A percentile compares a stretch with the other conserved stretches of the same genome.
These are phyloP conservation scores for Colletotrichum eremochloae DNA, from an alignment of 2,329 filamentous ascomycete species.

Conservation along the genomic window DNA sequence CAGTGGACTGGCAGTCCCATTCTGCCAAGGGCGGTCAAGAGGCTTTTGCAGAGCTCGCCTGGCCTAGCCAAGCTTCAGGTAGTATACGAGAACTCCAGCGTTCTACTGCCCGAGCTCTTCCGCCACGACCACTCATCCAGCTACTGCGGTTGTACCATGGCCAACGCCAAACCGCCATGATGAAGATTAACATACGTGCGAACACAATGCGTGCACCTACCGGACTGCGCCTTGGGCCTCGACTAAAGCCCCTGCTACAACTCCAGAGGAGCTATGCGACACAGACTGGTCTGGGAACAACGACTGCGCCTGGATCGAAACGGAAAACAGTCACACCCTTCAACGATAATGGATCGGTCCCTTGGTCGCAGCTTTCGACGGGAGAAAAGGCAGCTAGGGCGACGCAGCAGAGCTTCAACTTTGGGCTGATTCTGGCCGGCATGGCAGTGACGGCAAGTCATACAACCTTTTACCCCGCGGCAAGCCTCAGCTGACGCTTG, in stretches of 20 bases:
- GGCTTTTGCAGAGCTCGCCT: conserved; percentile 29
- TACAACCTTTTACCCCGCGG: conserved; percentile 17
- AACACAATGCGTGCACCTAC: conserved; percentile 51
- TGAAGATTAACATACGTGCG: conserved; percentile 59
- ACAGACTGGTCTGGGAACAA: conserved; percentile 60
- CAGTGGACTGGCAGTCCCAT: conserved; percentile 42
- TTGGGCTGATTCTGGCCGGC: conserved; percentile 81
- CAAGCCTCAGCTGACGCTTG: conserved; percentile 18
- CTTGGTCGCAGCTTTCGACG: conserved; percentile 82
- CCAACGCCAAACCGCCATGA: conserved; percentile 58
- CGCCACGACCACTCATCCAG: conserved; percentile 11
- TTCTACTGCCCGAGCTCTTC: conserved; percentile 29
- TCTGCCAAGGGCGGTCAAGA: conserved; percentile 56
- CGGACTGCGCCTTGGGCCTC: conserved; percentile 45
- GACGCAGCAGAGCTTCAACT: conserved; percentile 92
- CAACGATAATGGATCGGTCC: conserved; percentile 86
- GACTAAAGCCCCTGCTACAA: conserved; percentile 54
- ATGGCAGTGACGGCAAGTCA: conserved; percentile 78
- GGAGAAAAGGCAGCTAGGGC: conserved; percentile 86
- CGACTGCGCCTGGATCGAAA: conserved; percentile 58
- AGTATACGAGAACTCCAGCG: conserved; percentile 27
- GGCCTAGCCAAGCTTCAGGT: conserved; percentile 8
- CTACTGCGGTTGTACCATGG: conserved; percentile 50
- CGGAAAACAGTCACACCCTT: conserved; percentile 83
- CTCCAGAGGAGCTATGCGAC: conserved; percentile 69